Evolutionary conservation across 805 yeast species (phyloP).

Genomic region (Cyberlindnera sargentensis): DNA sequence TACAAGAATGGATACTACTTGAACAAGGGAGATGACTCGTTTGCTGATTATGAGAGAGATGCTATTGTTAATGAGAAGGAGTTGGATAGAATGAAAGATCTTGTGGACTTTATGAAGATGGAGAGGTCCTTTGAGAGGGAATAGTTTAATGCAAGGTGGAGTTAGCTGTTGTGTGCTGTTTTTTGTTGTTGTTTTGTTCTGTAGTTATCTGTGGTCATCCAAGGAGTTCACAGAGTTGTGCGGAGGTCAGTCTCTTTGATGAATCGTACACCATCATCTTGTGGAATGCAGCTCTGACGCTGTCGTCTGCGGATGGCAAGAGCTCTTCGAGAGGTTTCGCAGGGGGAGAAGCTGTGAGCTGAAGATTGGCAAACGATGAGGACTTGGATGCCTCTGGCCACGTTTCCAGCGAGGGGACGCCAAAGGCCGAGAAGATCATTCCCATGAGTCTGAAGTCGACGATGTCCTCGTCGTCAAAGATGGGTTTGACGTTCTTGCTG

Average conservation of each 20-base stretch:
- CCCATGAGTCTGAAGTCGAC: conserved; percentile 57
- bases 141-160: background rate
- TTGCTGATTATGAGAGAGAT: conserved; percentile 17
- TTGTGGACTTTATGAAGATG: conserved; percentile 19
- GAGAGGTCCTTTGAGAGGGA: conserved; percentile 14
- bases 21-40: conserved; percentile 17
- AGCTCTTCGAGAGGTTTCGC: conserved; percentile 18
- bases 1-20: conserved; percentile 23
- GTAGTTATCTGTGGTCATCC: too few relatives aligned
- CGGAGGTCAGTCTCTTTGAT: conserved; percentile 25
- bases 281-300: conserved; percentile 26
- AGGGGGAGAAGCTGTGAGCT: conserved; percentile 24
- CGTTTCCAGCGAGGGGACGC: conserved; percentile 45
- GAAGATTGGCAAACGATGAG: conserved; percentile 24
- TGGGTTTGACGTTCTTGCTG: conserved; percentile 30
- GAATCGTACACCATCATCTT: conserved; percentile 39
- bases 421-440: conserved; percentile 48
- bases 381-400: conserved; percentile 40
- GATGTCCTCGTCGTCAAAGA: conserved; percentile 31
- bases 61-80: conserved; percentile 17
- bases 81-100: conserved; percentile 13
- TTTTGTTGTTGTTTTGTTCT: too few relatives aligned
- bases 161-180: too few relatives aligned
- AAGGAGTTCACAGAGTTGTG: conserved; percentile 8
- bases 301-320: conserved; percentile 29